Evolutionary conservation across 345 rosid species (phyloP).

Genomic region (Toxicodendron radicans): DNA sequence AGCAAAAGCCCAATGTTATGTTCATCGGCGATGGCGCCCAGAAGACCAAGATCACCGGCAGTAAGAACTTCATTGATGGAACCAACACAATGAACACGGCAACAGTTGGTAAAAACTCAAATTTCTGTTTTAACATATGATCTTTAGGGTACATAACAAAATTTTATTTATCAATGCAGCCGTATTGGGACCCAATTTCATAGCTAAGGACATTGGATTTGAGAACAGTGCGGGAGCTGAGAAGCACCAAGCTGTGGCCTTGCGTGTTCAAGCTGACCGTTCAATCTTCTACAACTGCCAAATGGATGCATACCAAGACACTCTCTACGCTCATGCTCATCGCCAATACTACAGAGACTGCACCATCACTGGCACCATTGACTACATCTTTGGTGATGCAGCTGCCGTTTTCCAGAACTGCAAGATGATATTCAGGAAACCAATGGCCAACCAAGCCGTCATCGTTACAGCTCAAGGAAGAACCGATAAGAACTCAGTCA

Average conservation of each 20-base stretch:
- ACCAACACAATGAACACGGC: constrained; percentile 50
- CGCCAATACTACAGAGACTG: constrained; percentile 79
- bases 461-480: constrained; percentile 74
- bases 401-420: constrained; percentile 61
- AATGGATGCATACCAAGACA: constrained; percentile 66
- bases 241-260: constrained; percentile 72
- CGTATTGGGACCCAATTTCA: constrained; percentile 45
- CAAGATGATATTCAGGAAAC: constrained; percentile 51
- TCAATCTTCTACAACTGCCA: constrained; percentile 57
- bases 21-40: constrained; percentile 75
- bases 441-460: constrained; percentile 46
- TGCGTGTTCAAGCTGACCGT: constrained; percentile 52
- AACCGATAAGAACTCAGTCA: constrained; percentile 33
- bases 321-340: constrained; percentile 63
- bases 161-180: constrained; percentile 32
- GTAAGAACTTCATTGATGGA: constrained; percentile 43
- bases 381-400: constrained; percentile 68
- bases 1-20: constrained; percentile 36
- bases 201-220: constrained; percentile 65
- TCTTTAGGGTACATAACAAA: too few species aligned
- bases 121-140: too few species aligned
- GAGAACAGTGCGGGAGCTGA: constrained; percentile 66
- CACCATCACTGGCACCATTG: constrained; percentile 64
- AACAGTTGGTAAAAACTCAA: constrained; percentile 42
- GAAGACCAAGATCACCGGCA: constrained; percentile 63